These are phyloP conservation scores for Gliomastix tumulicola DNA, from an alignment of 2,329 filamentous ascomycete species.

Conservation along the genomic window DNA sequence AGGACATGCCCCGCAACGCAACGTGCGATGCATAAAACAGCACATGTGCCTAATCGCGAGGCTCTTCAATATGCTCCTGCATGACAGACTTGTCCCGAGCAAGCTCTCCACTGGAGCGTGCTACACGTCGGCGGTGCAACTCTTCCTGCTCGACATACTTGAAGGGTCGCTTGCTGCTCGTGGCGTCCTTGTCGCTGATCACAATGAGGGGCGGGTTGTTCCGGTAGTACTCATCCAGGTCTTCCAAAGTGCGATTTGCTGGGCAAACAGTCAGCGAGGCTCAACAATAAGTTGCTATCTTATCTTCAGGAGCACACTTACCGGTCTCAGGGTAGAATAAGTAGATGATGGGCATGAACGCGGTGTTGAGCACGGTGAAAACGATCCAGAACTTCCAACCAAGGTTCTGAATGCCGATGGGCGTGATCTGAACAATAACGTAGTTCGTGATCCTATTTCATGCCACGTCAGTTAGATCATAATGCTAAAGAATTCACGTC, in stretches of 20 bases:
- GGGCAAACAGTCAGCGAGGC: too few species aligned
- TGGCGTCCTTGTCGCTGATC: conserved; percentile 37
- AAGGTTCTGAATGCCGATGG: conserved; percentile 30
- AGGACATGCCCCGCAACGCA: too few species aligned
- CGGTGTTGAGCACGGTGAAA: conserved; percentile 38
- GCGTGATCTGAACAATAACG: conserved; percentile 26
- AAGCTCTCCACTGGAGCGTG: neutral
- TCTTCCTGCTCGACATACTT: conserved; percentile 31
- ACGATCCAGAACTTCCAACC: conserved; percentile 46
- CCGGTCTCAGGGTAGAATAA: conserved; percentile 34
- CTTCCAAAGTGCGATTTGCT: conserved; percentile 15
- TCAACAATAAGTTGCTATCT: too few species aligned
- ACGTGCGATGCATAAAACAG: too few species aligned
- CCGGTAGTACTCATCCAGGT: conserved; percentile 27
- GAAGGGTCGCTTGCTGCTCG: conserved; percentile 31
- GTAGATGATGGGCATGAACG: conserved; percentile 38
- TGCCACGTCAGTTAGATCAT: neutral
- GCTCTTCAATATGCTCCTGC: neutral
- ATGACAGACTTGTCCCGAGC: neutral
- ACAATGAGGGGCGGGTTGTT: conserved; percentile 32
- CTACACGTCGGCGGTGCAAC: neutral
- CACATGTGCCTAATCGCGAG: too few species aligned
- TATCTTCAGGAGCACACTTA: too few species aligned
- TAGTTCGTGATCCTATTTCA: conserved; percentile 15
- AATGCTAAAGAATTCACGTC: neutral